Base-by-base conservation (phyloP, 2,329 filamentous ascomycete species). In the Rhytidhysteron rufulum region DNA sequence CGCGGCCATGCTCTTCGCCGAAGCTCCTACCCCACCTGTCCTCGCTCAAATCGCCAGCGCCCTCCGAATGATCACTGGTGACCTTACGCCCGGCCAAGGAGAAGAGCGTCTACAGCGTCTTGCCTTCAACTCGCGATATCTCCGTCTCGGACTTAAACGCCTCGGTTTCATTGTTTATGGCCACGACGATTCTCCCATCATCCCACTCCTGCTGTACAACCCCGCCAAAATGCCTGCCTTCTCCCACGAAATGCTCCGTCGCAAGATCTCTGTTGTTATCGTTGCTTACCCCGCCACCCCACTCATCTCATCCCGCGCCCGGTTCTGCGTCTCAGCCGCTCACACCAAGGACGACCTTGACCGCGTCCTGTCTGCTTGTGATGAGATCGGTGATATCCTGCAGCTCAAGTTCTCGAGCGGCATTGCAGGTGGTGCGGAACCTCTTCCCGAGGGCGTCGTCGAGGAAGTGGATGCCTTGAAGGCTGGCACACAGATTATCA, bases 311-410 rank as follows among this genome's bases (percentile, higher is more conserved):
- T 96, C 91, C 16, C 86, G 93, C 49, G 93, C 88, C 37, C 86
- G 93, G 34, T 96, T 98, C 79, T 98, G 93, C 63, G 82, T 98
- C 39, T 95, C 89, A 3, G 83, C 93, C 2, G 88, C 93, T 1
- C 93, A 98, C 73, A 98, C 94, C 69, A 98, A 98, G 74, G 93
- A 98, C 37, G 93, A 98, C 63, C 78, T 98, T 56, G 93, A 98
- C 66, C 83, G 91, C 35, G 72, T 98, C 43, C 73, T 98, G 37
- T 77, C 81, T 4, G 93, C 93, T 13, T 97, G 91, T 58, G 88
- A 97, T 60, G 87, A 97, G 66, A 82, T 96, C 41, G 90, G 91
- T 42, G 88, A 95, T 50, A 79, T 95, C 17, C 72, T 98, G 41
- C 90, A 97, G 68, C 77, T 98, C 62, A 97, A 96, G 72, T 96